These are phyloP conservation scores for Pyricularia sp. DNA, from an alignment of 2,329 filamentous ascomycete genomes.

Conservation along the genomic window DNA sequence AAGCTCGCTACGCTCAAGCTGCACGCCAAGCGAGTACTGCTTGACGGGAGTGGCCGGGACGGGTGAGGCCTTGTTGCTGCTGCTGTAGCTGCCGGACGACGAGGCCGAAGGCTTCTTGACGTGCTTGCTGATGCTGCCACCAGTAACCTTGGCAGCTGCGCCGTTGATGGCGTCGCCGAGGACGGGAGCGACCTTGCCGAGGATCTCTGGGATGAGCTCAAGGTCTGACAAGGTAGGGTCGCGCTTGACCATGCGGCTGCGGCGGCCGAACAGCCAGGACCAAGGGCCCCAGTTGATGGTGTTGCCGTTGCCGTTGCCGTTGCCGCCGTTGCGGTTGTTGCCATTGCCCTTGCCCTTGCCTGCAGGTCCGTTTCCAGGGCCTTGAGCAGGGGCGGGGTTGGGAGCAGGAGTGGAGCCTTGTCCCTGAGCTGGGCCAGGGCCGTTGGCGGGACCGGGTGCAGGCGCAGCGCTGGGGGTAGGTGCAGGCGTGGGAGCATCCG, in stretches of 20 bases:
- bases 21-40: conserved; percentile 19
- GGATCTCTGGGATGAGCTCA: background rate
- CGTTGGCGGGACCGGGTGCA: background rate
- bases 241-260: background rate
- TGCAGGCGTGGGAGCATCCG: background rate
- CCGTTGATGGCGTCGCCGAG: background rate
- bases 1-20: conserved; percentile 21
- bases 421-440: background rate
- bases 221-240: background rate
- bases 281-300: background rate
- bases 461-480: background rate
- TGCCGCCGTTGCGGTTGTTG: background rate
- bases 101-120: background rate
- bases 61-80: background rate
- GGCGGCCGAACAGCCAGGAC: background rate
- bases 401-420: background rate
- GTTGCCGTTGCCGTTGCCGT: background rate
- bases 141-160: background rate
- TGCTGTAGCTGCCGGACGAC: background rate
- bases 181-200: background rate
- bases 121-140: background rate
- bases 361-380: background rate
- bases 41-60: conserved; percentile 7
- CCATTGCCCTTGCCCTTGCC: conserved; percentile 1
- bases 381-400: background rate